Percentiles rank a stretch among this genome's conserved stretches.
Evolutionary conservation across 129 eudicot species (phyloP).

Genomic region (Oenanthe sinensis): DNA sequence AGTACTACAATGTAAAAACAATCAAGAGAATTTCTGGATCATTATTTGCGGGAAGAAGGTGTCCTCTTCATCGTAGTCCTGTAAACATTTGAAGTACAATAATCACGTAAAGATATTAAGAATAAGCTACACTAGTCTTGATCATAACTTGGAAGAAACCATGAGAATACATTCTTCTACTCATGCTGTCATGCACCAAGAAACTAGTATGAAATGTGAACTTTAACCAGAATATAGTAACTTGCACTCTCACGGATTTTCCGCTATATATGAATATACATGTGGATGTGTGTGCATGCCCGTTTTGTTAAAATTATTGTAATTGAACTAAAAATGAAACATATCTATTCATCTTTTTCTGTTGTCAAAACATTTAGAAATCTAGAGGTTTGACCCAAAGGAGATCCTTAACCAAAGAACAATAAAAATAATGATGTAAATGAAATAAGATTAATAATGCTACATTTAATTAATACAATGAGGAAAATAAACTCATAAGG

Average conservation of each 20-base stretch:
- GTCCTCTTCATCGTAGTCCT: too few species aligned
- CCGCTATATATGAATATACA: not conserved
- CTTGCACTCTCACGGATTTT: not conserved
- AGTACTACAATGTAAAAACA: too few species aligned
- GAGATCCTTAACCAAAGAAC: not conserved
- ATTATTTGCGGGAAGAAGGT: too few species aligned
- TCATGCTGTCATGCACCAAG: too few species aligned
- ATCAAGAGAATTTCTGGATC: too few species aligned
- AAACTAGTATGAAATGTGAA: not conserved
- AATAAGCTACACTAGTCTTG: too few species aligned
- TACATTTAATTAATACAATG: not conserved
- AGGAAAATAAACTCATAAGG: not conserved
- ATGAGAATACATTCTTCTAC: not conserved
- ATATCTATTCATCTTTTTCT: not conserved
- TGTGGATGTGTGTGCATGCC: not conserved
- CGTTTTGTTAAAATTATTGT: not conserved
- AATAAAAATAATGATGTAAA: not conserved
- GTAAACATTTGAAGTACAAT: too few species aligned
- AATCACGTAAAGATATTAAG: too few species aligned
- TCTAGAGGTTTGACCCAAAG: not conserved
- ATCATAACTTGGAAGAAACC: not conserved
- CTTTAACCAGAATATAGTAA: not conserved
- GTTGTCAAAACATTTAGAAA: not conserved
- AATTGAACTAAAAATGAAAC: not conserved
- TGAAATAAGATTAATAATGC: not conserved